phyloP scores from a whole-genome alignment of 768 basidiomycete species.

The Phallus indusiatus region DNA sequence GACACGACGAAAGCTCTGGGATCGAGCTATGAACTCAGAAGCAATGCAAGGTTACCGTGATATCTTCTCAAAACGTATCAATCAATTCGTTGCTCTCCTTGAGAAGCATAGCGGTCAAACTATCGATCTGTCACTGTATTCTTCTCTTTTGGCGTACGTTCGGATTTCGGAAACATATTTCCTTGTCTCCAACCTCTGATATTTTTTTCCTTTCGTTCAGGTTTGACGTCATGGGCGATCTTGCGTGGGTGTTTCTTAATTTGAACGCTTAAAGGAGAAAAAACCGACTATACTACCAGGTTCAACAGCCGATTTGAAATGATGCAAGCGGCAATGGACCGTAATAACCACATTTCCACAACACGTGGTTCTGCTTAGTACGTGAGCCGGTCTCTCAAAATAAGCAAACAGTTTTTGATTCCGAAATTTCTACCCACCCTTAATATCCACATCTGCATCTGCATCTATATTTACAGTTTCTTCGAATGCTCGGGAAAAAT shows the following conservation, averaged over 20 bases:
- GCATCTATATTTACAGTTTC: not conserved
- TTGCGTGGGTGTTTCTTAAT: not conserved
- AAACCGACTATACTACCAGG: not conserved
- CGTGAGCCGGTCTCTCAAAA: not conserved
- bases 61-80: slow-evolving; percentile 26
- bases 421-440: not conserved
- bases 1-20: slow-evolving; percentile 38
- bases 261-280: not conserved
- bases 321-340: not conserved
- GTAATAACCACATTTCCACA: not conserved
- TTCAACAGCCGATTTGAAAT: slow-evolving; percentile 5
- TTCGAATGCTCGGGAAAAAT: not conserved
- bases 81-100: slow-evolving; percentile 32
- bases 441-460: too few species aligned
- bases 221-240: slow-evolving; percentile 10
- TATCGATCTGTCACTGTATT: not conserved
- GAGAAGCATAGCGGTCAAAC: not conserved
- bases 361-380: not conserved
- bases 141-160: not conserved
- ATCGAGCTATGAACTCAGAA: slow-evolving; percentile 35
- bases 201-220: not conserved
- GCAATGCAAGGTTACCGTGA: slow-evolving; percentile 39
- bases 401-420: not conserved
- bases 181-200: not conserved
- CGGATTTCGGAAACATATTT: not conserved